A percentile compares a stretch with the other conserved stretches of the same genome.
phyloP scores from a whole-genome alignment of 345 rosid genomes.

The Gossypium longicalyx region DNA sequence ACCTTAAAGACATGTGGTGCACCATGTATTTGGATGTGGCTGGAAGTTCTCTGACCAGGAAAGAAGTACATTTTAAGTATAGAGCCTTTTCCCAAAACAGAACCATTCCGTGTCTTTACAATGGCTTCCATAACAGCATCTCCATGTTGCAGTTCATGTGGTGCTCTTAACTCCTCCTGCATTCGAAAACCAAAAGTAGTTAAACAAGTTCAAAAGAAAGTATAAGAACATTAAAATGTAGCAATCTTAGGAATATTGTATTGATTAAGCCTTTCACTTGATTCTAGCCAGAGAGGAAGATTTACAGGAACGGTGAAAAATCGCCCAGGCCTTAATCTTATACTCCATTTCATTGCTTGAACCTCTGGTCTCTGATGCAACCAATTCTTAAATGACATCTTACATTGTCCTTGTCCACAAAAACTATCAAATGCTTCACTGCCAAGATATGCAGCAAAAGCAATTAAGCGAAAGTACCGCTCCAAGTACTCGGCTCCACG shows the following conservation, averaged over 20 bases:
- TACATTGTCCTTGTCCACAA: constrained; percentile 69
- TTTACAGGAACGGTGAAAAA: constrained; percentile 82
- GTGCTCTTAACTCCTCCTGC: constrained; percentile 83
- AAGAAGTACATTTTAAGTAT: constrained; percentile 89
- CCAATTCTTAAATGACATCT: constrained; percentile 86
- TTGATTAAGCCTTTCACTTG: not conserved
- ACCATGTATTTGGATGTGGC: constrained; percentile 75
- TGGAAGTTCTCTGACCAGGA: constrained; percentile 93
- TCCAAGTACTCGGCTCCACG: constrained; percentile 98
- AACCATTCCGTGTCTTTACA: constrained; percentile 80
- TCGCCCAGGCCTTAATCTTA: constrained; percentile 87
- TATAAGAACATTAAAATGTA: not conserved
- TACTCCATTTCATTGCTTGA: constrained; percentile 99
- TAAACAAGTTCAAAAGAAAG: constrained; percentile 8
- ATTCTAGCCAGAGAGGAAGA: constrained; percentile 15
- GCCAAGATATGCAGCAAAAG: constrained; percentile 98
- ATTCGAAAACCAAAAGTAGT: constrained; percentile 15
- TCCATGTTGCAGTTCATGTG: constrained; percentile 79
- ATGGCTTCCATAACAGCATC: constrained; percentile 98
- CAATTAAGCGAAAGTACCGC: constrained; percentile 85
- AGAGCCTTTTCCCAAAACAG: constrained; percentile 84
- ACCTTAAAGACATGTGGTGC: constrained; percentile 94
- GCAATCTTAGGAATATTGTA: not conserved
- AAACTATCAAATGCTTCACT: constrained; percentile 89
- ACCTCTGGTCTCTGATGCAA: constrained; percentile 88